Conservation (phyloP, 2,329 filamentous ascomycete genomes). For the Hypoxylon sp. region DNA sequence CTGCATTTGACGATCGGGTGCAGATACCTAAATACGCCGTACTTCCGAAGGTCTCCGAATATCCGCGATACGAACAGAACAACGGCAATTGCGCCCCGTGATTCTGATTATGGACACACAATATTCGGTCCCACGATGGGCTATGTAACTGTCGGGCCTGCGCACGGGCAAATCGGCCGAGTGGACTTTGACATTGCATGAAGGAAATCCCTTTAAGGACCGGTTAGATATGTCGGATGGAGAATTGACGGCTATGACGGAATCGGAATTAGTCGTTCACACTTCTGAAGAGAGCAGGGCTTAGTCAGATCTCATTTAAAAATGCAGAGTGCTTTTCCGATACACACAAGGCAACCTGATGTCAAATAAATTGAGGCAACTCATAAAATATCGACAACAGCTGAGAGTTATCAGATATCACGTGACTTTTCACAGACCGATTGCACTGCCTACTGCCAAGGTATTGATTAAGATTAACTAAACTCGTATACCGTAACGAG, state of each 20-base stretch:
- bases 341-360: background rate
- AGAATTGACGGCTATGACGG: background rate
- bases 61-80: background rate
- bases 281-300: background rate
- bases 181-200: background rate
- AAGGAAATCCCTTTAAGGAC: background rate
- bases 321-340: background rate
- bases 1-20: too few species aligned
- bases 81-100: background rate
- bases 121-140: background rate
- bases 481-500: too few species aligned
- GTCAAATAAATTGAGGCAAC: background rate
- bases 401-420: slow-evolving; percentile 2
- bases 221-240: background rate
- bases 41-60: background rate
- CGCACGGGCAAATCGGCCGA: background rate
- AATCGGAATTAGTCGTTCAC: background rate
- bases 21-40: too few species aligned
- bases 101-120: background rate
- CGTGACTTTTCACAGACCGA: background rate
- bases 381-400: background rate
- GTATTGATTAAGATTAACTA: background rate
- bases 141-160: too few species aligned
- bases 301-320: background rate
- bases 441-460: background rate